These are phyloP conservation scores for Russula emetica DNA, from an alignment of 768 basidiomycete species.

Conservation along the genomic window DNA sequence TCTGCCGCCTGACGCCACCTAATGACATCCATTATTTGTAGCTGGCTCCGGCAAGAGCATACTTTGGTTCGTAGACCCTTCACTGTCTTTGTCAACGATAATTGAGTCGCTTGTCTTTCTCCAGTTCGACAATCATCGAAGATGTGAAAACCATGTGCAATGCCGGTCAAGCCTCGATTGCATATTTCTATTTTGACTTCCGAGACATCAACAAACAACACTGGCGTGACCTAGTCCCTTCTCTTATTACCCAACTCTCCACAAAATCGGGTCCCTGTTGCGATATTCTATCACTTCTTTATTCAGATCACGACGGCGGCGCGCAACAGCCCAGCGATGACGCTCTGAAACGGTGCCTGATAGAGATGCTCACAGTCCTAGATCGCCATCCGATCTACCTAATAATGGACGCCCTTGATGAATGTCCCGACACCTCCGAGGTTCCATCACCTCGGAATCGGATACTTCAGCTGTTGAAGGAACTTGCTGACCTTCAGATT, in stretches of 20 bases:
- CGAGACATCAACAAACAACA: background rate
- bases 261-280: background rate
- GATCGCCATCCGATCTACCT: background rate
- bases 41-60: constrained; percentile 16
- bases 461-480: background rate
- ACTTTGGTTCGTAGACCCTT: constrained; percentile 4
- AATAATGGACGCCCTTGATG: constrained; percentile 2
- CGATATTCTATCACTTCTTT: background rate
- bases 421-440: background rate
- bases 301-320: background rate
- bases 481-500: background rate
- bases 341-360: background rate
- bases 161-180: background rate
- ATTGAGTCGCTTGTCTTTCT: background rate
- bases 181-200: constrained; percentile 9
- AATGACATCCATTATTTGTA: background rate
- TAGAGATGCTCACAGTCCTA: background rate
- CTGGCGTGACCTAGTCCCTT: background rate
- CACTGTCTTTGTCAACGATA: background rate
- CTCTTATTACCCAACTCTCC: constrained; percentile 10
- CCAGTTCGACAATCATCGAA: constrained; percentile 9
- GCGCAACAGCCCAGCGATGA: background rate
- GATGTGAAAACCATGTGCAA: background rate
- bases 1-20: background rate
- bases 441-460: background rate